A percentile compares a stretch with the other conserved stretches of the same genome.
phyloP scores from a whole-genome alignment of 805 yeast genomes.

The Cyberlindnera meyerae region DNA sequence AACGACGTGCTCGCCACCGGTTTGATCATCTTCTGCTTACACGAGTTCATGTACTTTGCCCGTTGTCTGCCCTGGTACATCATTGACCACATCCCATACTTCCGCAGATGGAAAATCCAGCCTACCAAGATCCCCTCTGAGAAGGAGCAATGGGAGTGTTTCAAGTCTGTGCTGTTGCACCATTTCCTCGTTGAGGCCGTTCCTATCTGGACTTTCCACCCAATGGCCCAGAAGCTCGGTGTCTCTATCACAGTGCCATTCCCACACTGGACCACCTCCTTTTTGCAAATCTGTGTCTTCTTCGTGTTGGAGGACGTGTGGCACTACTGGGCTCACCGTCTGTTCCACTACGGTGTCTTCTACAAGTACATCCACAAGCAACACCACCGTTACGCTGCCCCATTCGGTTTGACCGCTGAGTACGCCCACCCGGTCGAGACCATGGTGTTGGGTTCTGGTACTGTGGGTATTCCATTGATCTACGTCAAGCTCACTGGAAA shows the following conservation, averaged over 20 bases:
- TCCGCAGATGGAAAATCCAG: conserved; percentile 85
- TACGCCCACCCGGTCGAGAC: conserved; percentile 97
- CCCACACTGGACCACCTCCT: conserved; percentile 59
- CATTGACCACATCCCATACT: conserved; percentile 79
- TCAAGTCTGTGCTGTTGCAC: conserved; percentile 74
- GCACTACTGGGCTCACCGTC: conserved; percentile 96
- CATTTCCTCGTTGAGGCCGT: conserved; percentile 92
- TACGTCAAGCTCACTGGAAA: conserved; percentile 72
- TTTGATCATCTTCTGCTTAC: conserved; percentile 70
- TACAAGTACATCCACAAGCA: conserved; percentile 94
- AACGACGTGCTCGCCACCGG: conserved; percentile 95
- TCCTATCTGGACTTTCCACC: conserved; percentile 97
- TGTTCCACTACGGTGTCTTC: conserved; percentile 81
- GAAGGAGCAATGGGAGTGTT: conserved; percentile 89
- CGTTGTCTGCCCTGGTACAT: conserved; percentile 91
- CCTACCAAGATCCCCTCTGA: conserved; percentile 74
- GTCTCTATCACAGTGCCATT: conserved; percentile 79
- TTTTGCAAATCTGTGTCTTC: conserved; percentile 65
- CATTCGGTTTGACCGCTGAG: conserved; percentile 95
- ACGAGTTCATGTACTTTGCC: conserved; percentile 87
- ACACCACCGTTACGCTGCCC: conserved; percentile 97
- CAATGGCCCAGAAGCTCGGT: conserved; percentile 77
- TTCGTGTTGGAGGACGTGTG: conserved; percentile 88
- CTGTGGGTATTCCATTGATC: conserved; percentile 90
- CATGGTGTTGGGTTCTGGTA: conserved; percentile 85